These are phyloP conservation scores for Epichloe aotearoae DNA, from an alignment of 2,329 filamentous ascomycete species.

Conservation along the genomic window DNA sequence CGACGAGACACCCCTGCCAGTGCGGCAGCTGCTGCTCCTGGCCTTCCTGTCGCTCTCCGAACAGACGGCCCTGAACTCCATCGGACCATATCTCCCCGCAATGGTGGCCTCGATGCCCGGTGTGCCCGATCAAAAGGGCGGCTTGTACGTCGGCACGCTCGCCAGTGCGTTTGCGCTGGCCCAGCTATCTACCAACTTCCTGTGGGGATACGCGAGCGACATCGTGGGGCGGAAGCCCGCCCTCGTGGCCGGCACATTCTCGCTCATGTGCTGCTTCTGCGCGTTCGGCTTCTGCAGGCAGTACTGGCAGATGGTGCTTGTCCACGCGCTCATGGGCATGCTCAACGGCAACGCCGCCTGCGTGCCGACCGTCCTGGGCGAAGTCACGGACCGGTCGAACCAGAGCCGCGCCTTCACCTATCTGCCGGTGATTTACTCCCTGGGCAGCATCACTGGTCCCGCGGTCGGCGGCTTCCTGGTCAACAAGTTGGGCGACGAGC, in stretches of 20 bases:
- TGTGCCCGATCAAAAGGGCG: conserved; percentile 56
- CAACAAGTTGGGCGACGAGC: conserved; percentile 43
- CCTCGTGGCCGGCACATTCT: conserved; percentile 64
- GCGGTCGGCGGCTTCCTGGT: conserved; percentile 81
- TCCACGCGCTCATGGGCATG: conserved; percentile 82
- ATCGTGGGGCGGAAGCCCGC: conserved; percentile 61
- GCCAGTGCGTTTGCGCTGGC: conserved; percentile 86
- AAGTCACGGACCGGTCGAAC: conserved; percentile 90
- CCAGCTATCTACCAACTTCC: conserved; percentile 81
- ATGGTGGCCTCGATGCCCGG: conserved; percentile 84
- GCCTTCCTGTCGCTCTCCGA: conserved; percentile 84
- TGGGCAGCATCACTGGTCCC: conserved; percentile 87
- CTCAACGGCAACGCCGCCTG: conserved; percentile 93
- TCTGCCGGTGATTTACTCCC: conserved; percentile 86
- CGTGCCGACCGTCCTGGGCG: conserved; percentile 84
- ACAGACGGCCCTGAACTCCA: conserved; percentile 93
- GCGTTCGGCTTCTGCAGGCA: conserved; percentile 76
- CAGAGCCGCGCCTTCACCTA: conserved; percentile 91
- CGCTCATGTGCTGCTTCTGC: conserved; percentile 69
- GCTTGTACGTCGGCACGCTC: conserved; percentile 79
- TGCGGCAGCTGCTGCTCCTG: conserved; percentile 68
- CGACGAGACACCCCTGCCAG: conserved; percentile 62
- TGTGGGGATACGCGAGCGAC: conserved; percentile 44
- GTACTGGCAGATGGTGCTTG: conserved; percentile 71
- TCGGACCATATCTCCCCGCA: conserved; percentile 84